Base-by-base conservation (phyloP, 2,329 filamentous ascomycete species). In the Pseudovirgaria hyperparasitica region DNA sequence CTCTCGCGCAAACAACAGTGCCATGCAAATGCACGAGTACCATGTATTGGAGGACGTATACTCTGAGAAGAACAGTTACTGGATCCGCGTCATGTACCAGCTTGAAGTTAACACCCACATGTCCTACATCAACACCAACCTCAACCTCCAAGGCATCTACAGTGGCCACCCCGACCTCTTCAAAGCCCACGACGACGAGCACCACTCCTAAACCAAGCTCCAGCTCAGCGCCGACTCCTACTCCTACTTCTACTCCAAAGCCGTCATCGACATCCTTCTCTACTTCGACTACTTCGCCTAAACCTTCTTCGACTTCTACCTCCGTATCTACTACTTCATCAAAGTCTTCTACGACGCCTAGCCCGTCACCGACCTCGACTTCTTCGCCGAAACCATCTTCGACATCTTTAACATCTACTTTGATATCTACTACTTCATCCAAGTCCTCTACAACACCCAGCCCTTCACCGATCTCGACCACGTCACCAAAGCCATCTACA, bases 11-110 rank as follows among this genome's bases (percentile, higher is more conserved):
- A 19, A 26, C 10, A 26, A 21, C 13, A 6, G 15, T 16, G 13
- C 22, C 19, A 16, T 15, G 16, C 28, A 17, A 25, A 24, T 23
- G 22, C 22, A 23, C 22, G 7, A 13, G 22, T 7, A 7, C n/a
- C n/a, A 11, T 11, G 8, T 7, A 8, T 6, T 12, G 6, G 11
- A 23, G 14, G 10, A 23, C 8, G 10, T 13, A 23, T 11, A 8
- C 10, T 10, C 6, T 8, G n/a, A 23, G 10, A 7, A 23, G 10
- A 7, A 23, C 22, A 12, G 14, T 23, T 12, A 23, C 22, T 13
- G 22, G 22, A 8, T 8, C 8, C 11, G 7, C 22, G 7, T 23
- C 22, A 10, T 23, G 22, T 12, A 11, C 26, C 6, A 9, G 9
- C 6, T 10, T 23, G 7, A 13, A 13, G 14, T 12, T 23, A 12